Percentiles rank a stretch among this genome's conserved stretches.
Evolutionary conservation across 805 yeast genomes (phyloP).

Genomic region (Saccharomycopsis lassenensis): DNA sequence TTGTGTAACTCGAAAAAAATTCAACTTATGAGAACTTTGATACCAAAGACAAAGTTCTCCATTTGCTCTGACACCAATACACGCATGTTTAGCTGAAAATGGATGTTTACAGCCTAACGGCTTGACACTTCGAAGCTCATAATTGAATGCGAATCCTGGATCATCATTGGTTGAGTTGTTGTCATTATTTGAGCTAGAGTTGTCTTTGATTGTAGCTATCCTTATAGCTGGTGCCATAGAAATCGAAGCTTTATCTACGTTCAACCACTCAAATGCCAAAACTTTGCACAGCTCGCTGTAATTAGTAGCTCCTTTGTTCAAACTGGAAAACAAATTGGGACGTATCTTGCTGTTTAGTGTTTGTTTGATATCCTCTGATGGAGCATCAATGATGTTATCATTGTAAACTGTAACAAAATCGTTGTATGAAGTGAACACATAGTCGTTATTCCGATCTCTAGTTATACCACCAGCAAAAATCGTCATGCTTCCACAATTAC

Average conservation of each 20-base stretch:
- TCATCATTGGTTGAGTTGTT: slow-evolving; percentile 20
- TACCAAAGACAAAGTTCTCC: slow-evolving; percentile 52
- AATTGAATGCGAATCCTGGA: slow-evolving; percentile 31
- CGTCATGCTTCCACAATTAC: slow-evolving; percentile 55
- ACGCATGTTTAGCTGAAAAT: slow-evolving; percentile 54
- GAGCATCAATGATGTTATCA: slow-evolving; percentile 22
- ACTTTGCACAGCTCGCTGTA: slow-evolving; percentile 20
- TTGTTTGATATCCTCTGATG: slow-evolving; percentile 1
- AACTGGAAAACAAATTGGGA: not conserved
- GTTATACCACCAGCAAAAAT: slow-evolving; percentile 41
- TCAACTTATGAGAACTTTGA: slow-evolving; percentile 54
- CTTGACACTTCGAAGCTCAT: slow-evolving; percentile 48
- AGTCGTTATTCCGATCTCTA: slow-evolving; percentile 20
- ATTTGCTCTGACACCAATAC: slow-evolving; percentile 50
- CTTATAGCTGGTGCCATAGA: slow-evolving; percentile 47
- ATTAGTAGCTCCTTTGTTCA: slow-evolving; percentile 1
- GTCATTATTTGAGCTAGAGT: slow-evolving; percentile 6
- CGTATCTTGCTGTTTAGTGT: not conserved
- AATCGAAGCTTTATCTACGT: slow-evolving; percentile 55
- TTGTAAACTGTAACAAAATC: slow-evolving; percentile 26
- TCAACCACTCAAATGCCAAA: slow-evolving; percentile 61
- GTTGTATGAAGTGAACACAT: slow-evolving; percentile 19
- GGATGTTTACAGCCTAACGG: slow-evolving; percentile 63
- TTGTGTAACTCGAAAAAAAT: slow-evolving; percentile 33
- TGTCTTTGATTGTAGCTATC: slow-evolving; percentile 19